Evolutionary conservation across 1,284 basidiomycete species (phyloP), one percentile per base, ranked within the genome.

Genomic region (Malassezia yamatoensis): DNA sequence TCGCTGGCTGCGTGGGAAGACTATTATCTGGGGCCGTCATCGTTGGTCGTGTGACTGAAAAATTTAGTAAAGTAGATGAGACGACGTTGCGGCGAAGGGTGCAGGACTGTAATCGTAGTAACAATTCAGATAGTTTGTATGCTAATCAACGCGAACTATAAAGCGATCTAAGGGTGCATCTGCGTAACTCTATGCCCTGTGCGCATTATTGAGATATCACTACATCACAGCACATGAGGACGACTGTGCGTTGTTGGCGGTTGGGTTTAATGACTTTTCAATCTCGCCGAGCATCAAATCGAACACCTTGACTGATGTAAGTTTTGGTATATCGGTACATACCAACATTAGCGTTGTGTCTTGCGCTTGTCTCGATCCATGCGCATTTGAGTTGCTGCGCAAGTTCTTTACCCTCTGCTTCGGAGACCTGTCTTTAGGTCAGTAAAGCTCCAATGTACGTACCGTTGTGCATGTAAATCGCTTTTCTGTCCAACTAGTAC

Each of bases 401-500:
- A 16, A 73, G 54, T 57, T 64, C 65, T 60, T 72, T 72, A 32
- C 70, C 71, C 42, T 74, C 72, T 16, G 64, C 64, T 48, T 73
- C 70, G 13, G 62, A 62, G 15, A 74, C 70, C 61, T 74, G 70
- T 38, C 66, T 65, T 48, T n/a, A 2, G 12, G 32, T 58, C 6
- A 49, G 47, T 29, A 35, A 5, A 29, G 24, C 24, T 29, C 24
- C 24, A 29, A 4, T 20, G 36, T n/a, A 64, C 65, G 77, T 80
- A 74, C 75, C 88, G 85, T 80, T 86, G 75, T 72, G 80, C 70
- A 78, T 80, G 74, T 53, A 98, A 77, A 79, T 99, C 93, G 54
- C 81, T 81, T 81, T 98, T 99, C 68, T 94, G 87, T 13, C 91
- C 93, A 21, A 96, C 93, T 62, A 99, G 84, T 42, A 99, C 90